Conservation (phyloP, 1,139 yeast genomes). For the Yamadazyma dendronema region DNA sequence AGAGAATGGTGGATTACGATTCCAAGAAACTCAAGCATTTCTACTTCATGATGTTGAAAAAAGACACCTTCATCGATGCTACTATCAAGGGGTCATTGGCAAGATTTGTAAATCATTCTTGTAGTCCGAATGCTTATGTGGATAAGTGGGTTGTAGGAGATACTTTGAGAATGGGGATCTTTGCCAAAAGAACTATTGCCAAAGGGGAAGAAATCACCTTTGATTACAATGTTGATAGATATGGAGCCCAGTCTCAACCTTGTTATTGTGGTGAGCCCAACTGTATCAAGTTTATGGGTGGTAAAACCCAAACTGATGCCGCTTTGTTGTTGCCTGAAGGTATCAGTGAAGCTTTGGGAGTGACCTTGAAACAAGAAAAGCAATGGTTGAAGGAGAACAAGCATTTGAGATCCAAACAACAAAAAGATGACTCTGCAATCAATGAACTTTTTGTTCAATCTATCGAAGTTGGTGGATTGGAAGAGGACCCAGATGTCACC, state of each 20-base stretch:
- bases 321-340: slow-evolving; percentile 81
- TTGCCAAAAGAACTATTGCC: slow-evolving; percentile 72
- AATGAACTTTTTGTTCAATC: slow-evolving; percentile 65
- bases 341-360: slow-evolving; percentile 83
- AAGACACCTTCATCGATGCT: slow-evolving; percentile 92
- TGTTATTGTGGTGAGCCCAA: slow-evolving; percentile 93
- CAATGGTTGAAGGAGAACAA: slow-evolving; percentile 65
- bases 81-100: slow-evolving; percentile 85
- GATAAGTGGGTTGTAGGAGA: slow-evolving; percentile 98
- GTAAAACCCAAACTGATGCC: slow-evolving; percentile 93
- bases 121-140: slow-evolving; percentile 90
- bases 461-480: slow-evolving; percentile 53
- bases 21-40: slow-evolving; percentile 74
- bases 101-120: slow-evolving; percentile 91
- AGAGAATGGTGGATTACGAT: slow-evolving; percentile 74
- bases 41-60: slow-evolving; percentile 95
- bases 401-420: slow-evolving; percentile 43
- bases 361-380: slow-evolving; percentile 58
- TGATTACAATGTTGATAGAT: slow-evolving; percentile 94
- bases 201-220: slow-evolving; percentile 90
- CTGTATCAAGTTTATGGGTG: slow-evolving; percentile 92
- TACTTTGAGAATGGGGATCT: slow-evolving; percentile 89
- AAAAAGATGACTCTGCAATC: slow-evolving; percentile 57
- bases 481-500: slow-evolving; percentile 62
- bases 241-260: slow-evolving; percentile 91